Conservation (phyloP, 805 yeast species). For the Suhomyces sp. region DNA sequence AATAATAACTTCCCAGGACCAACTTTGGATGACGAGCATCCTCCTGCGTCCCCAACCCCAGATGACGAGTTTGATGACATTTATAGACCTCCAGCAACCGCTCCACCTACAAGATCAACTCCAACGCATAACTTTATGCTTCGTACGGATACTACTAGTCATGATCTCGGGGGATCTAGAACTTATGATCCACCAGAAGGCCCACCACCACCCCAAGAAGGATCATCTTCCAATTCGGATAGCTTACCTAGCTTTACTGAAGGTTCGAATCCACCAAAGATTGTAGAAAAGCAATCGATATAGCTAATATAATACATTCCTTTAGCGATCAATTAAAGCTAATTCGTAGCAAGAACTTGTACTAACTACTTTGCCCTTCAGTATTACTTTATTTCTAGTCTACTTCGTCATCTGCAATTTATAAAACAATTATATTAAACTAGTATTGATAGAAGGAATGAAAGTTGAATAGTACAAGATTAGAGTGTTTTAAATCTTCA, state of each 20-base stretch:
- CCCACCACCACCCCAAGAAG: constrained; percentile 5
- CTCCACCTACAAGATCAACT: constrained; percentile 5
- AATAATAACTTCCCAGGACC: constrained; percentile 7
- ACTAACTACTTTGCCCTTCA: no score
- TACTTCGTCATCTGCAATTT: no score
- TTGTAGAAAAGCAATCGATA: constrained; percentile 6
- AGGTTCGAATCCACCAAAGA: constrained; percentile 11
- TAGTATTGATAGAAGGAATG: no score
- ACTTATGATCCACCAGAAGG: constrained; percentile 1
- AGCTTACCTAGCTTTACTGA: constrained; percentile 15
- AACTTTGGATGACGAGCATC: constrained; percentile 8
- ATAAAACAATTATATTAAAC: no score
- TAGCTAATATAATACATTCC: no score
- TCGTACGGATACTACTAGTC: background rate
- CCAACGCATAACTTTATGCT: constrained; percentile 8
- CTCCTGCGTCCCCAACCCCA: constrained; percentile 1
- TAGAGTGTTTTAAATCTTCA: constrained; percentile 29
- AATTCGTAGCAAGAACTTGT: no score
- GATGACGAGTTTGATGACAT: constrained; percentile 8
- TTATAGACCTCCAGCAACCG: constrained; percentile 5
- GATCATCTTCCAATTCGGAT: constrained; percentile 10
- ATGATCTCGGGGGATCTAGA: constrained; percentile 1
- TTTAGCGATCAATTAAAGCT: no score
- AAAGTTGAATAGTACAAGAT: no score
- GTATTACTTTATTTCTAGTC: no score